A percentile compares a stretch with the other conserved stretches of the same genome.
phyloP scores from a whole-genome alignment of 1,284 basidiomycete species.

The Cryptococcus sp. region DNA sequence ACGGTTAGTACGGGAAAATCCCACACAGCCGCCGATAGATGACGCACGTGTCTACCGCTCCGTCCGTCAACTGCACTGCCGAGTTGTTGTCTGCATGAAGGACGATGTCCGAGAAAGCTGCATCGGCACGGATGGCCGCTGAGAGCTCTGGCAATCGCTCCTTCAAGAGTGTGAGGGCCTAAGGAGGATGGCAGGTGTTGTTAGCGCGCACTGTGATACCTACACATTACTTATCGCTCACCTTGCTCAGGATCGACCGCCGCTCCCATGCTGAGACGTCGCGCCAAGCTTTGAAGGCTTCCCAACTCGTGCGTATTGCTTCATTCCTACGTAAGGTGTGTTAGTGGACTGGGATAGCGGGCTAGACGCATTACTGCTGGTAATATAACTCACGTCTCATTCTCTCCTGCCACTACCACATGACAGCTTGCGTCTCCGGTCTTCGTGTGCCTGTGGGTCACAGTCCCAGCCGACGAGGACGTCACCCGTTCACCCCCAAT shows the following conservation, averaged over 20 bases:
- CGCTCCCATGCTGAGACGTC: constrained; percentile 21
- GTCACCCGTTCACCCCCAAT: constrained; percentile 15
- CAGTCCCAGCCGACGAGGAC: constrained; percentile 10
- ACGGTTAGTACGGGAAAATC: too few species aligned
- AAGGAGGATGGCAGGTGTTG: not conserved
- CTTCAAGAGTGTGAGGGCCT: constrained; percentile 18
- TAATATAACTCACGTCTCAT: constrained; percentile 21
- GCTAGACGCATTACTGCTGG: not conserved
- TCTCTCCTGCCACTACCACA: constrained; percentile 22
- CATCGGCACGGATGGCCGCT: constrained; percentile 18
- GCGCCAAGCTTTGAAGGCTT: constrained; percentile 21
- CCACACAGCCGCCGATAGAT: too few species aligned
- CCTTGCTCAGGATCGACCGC: constrained; percentile 21
- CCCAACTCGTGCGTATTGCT: constrained; percentile 12
- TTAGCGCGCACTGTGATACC: not conserved
- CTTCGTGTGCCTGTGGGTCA: constrained; percentile 13
- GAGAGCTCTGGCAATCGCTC: constrained; percentile 15
- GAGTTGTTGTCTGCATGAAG: constrained; percentile 16
- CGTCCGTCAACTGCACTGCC: constrained; percentile 19
- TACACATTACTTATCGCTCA: constrained; percentile 3
- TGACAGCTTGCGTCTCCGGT: constrained; percentile 17
- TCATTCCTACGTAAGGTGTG: not conserved
- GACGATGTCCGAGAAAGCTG: constrained; percentile 16
- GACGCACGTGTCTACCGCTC: constrained; percentile 25
- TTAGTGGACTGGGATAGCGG: not conserved